Evolutionary conservation across 306 rosid species (phyloP).

Genomic region (Spatholobus suberectus): DNA sequence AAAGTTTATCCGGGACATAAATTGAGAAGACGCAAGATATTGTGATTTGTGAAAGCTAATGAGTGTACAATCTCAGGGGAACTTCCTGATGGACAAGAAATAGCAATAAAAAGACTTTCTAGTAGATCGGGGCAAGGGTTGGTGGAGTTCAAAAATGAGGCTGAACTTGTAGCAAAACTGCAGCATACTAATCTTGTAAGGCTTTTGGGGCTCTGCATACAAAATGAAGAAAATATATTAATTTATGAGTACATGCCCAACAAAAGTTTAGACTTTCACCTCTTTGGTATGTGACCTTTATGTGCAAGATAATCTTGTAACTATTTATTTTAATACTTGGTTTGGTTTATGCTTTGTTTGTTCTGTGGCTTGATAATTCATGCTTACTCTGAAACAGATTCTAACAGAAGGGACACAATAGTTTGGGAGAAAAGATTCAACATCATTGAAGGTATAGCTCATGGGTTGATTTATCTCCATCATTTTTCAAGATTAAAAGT

Average conservation of each 20-base stretch:
- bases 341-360: background rate
- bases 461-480: constrained; percentile 51
- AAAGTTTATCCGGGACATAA: background rate
- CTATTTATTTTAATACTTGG: background rate
- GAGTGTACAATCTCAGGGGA: background rate
- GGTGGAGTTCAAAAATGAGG: background rate
- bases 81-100: background rate
- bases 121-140: background rate
- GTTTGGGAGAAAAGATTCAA: constrained; percentile 39
- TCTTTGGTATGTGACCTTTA: background rate
- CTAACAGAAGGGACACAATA: background rate
- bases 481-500: constrained; percentile 36
- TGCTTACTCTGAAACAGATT: background rate
- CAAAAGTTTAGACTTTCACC: background rate
- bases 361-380: background rate
- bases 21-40: background rate
- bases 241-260: background rate
- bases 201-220: background rate
- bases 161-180: background rate
- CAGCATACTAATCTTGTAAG: background rate
- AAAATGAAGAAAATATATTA: background rate
- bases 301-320: background rate
- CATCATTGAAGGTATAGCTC: constrained; percentile 47
- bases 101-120: background rate
- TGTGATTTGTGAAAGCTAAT: too few relatives aligned